Conservation (phyloP, 2,329 filamentous ascomycete species). For the Epichloe baconii region DNA sequence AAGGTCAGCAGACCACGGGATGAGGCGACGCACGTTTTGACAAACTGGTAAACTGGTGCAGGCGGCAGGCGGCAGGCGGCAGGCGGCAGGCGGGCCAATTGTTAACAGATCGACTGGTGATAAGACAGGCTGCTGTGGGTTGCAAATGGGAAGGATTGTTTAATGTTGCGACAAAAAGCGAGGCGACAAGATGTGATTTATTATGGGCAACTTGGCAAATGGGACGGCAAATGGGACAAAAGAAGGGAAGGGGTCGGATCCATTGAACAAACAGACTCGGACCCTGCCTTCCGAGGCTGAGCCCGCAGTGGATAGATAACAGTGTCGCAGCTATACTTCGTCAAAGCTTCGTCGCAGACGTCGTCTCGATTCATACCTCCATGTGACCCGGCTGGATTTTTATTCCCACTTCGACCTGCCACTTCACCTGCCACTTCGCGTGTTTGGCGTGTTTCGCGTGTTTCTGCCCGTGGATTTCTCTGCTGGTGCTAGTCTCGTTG, state of each 20-base stretch:
- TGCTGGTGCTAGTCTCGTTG: neutral
- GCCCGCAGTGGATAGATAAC: neutral
- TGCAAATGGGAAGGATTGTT: neutral
- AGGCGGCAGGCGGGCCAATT: neutral
- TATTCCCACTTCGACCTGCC: neutral
- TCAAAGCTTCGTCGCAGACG: neutral
- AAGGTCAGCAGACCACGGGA: no score
- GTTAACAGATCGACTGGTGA: no score
- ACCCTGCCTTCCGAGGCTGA: neutral
- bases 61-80: neutral
- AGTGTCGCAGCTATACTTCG: neutral
- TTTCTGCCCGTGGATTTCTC: neutral
- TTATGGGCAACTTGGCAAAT: neutral
- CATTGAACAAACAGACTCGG: neutral
- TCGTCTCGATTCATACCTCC: neutral
- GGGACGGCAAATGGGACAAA: no score
- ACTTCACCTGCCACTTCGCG: neutral
- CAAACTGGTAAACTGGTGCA: no score
- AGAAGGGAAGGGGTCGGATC: no score
- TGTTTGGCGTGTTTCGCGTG: no score
- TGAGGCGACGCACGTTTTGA: no score
- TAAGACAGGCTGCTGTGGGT: neutral
- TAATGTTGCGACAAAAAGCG: neutral
- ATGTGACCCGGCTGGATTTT: slow-evolving; percentile 2
- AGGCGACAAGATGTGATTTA: neutral